Base-by-base conservation (phyloP, 225 moss, liverwort and hornwort species). In the Polytrichum formosum region DNA sequence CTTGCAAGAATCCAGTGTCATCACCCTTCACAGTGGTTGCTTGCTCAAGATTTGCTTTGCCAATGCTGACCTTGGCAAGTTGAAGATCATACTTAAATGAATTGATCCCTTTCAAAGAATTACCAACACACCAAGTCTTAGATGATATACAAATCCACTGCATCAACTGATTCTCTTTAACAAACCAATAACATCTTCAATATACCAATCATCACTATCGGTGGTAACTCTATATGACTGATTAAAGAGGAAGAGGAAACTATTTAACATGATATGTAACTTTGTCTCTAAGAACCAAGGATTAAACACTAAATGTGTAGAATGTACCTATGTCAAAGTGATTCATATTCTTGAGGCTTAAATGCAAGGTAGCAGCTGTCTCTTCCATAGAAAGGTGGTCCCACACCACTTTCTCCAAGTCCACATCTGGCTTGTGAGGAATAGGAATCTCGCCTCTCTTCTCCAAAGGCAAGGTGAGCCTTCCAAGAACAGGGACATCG, bases 341-440 rank as follows among this genome's bases (percentile, higher is more conserved):
- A 65, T 96, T 96, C 81, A 79, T 61, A 75, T 96, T 96, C 80
- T 93, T 76, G 71, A 96, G 66, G 66, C 74, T 84, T 19, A 96
- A 56, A 58, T 93, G 91, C 72, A 96, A 71, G 20, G 83, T 87
- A 0, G 93, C 95, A 9, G 78, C 23, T 20, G 95, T 93, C 70
- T 96, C 83, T 67, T 93, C 90, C 0, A 90, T 63, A 5, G 93
- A 93, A 7, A 96, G 77, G 61, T 88, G 90, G 56, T 88, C 82
- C 84, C 93, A 87, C 65, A 88, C 89, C 28, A 96, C 91, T 67
- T 85, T 93, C 8, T 96, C 93, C 63, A 96, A 72, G 66, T 96
- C 95, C 60, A 96, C 90, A 60, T 96, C 95, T 63, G 95, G 95
- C 71, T 91, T 91, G 74, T 90, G 81, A 29, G 95, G 95, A 72